Evolutionary conservation across 2,329 filamentous ascomycete species (phyloP).

Genomic region (Xylaria sp.): DNA sequence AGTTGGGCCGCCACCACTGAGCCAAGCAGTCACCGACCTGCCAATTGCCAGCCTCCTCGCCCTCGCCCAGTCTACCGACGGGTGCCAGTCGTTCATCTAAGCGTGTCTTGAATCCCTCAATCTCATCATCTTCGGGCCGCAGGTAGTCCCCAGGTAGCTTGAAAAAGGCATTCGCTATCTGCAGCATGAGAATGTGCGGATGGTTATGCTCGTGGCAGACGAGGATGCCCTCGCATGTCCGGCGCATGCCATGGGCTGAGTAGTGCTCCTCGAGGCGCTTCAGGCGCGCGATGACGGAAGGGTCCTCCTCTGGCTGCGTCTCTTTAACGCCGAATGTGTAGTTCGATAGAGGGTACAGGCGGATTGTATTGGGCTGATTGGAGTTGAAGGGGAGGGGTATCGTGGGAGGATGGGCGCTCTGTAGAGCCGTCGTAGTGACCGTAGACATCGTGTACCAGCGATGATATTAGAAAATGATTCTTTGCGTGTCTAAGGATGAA

Average conservation of each 20-base stretch:
- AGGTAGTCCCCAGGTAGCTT: slow-evolving; percentile 98
- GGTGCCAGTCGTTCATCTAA: slow-evolving; percentile 94
- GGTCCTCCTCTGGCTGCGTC: slow-evolving; percentile 97
- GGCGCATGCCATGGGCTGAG: slow-evolving; percentile 89
- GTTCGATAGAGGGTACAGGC: slow-evolving; percentile 94
- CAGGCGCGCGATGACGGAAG: slow-evolving; percentile 90
- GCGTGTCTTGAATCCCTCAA: slow-evolving; percentile 92
- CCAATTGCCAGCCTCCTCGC: slow-evolving; percentile 88
- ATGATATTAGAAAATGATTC: too few species aligned
- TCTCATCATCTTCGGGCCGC: slow-evolving; percentile 86
- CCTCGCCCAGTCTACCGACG: slow-evolving; percentile 85
- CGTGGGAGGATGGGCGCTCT: slow-evolving; percentile 82
- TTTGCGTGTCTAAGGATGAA: too few species aligned
- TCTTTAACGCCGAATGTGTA: slow-evolving; percentile 99
- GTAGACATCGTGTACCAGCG: slow-evolving; percentile 74
- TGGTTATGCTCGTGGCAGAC: slow-evolving; percentile 99
- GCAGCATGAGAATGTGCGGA: slow-evolving; percentile 97
- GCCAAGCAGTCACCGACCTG: slow-evolving; percentile 93
- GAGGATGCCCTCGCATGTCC: slow-evolving; percentile 95
- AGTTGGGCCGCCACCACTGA: slow-evolving; percentile 99
- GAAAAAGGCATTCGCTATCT: slow-evolving; percentile 99
- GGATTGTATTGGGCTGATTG: slow-evolving; percentile 89
- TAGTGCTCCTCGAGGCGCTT: slow-evolving; percentile 98
- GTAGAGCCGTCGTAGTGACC: slow-evolving; percentile 78
- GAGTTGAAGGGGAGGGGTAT: slow-evolving; percentile 86